Evolutionary conservation across 805 yeast species (phyloP), one percentile per base, ranked within the genome.

Genomic region (Starmerella stigmatis): DNA sequence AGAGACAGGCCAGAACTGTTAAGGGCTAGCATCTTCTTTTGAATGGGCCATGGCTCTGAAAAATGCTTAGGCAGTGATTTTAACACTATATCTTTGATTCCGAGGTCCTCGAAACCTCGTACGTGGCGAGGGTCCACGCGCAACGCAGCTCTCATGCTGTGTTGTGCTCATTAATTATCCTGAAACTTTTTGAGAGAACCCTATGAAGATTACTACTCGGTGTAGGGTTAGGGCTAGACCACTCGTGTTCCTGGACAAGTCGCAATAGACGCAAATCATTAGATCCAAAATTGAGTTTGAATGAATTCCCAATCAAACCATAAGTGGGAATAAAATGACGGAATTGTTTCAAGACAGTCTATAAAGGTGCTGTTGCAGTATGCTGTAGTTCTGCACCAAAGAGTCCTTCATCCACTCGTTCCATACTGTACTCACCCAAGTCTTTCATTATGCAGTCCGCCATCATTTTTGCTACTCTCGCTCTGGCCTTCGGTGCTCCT

Each of bases 1-100:
- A 59, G 54, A 1, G 65, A 60, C 6, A 56, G 35, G 9, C 57
- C 63, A 13, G 64, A 59, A 11, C 43, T 38, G 35, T 60, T 47
- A 27, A 58, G 43, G 9, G 61, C 48, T 5, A 63, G 54, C 47
- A 60, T 49, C 28, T 56, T 54, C 34, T 52, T 55, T 48, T 63
- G 67, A 7, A 57, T 44, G 1, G 52, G 51, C 15, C 57, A 55
- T 3, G 64, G 64, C 11, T 21, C 22, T 2, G 27, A 9, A 13
- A 47, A 29, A 2, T 33, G n/a, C 7, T 16, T 8, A 8, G 56
- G 37, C 37, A 51, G 27, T 19, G 33, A n/a, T 12, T 15, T 17
- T 22, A 51, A 28, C 3, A 57, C 41, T 4, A 34, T 40, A 11
- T 20, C 27, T 15, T 38, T 46, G n/a, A 57, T 21, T 11, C 47